phyloP scores from a whole-genome alignment of 495 filamentous ascomycete genomes.

The Hypomontagnella submonticulosa region DNA sequence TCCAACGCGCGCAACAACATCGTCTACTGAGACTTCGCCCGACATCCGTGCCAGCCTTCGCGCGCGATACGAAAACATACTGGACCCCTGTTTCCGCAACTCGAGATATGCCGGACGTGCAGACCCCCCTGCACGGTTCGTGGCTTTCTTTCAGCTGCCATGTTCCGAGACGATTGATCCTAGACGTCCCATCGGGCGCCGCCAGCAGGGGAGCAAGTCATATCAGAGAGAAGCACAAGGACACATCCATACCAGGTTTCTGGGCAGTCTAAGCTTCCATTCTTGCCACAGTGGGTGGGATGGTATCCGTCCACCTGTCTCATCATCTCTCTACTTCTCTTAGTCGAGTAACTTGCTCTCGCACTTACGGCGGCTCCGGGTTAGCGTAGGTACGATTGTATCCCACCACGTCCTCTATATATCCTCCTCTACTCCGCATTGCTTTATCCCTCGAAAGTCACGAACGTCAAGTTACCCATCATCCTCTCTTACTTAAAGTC shows the following conservation, averaged over 20 bases:
- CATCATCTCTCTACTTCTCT: slow-evolving; percentile 12
- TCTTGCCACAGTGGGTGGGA: slow-evolving; percentile 15
- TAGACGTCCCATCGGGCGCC: slow-evolving; percentile 13
- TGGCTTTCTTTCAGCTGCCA: slow-evolving; percentile 31
- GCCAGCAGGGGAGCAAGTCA: slow-evolving; percentile 12
- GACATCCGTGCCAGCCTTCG: slow-evolving; percentile 14
- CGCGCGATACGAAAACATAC: slow-evolving; percentile 32
- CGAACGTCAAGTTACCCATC: background rate
- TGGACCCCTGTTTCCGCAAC: slow-evolving; percentile 32
- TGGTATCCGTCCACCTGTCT: slow-evolving; percentile 18
- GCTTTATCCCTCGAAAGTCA: background rate
- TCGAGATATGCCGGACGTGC: slow-evolving; percentile 31
- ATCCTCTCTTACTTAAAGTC: background rate
- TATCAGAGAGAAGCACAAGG: slow-evolving; percentile 14
- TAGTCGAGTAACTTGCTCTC: slow-evolving; percentile 5
- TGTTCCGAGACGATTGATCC: slow-evolving; percentile 26
- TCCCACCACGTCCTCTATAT: slow-evolving; percentile 18
- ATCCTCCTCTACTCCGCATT: slow-evolving; percentile 12
- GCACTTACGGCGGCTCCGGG: background rate
- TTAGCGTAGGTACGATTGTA: slow-evolving; percentile 12
- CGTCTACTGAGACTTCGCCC: slow-evolving; percentile 26
- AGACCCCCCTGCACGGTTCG: slow-evolving; percentile 29
- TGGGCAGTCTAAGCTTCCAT: slow-evolving; percentile 18
- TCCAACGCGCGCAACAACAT: slow-evolving; percentile 31
- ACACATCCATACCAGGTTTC: slow-evolving; percentile 14